phyloP scores from a whole-genome alignment of 1,284 basidiomycete genomes.

The Boletus sp. region DNA sequence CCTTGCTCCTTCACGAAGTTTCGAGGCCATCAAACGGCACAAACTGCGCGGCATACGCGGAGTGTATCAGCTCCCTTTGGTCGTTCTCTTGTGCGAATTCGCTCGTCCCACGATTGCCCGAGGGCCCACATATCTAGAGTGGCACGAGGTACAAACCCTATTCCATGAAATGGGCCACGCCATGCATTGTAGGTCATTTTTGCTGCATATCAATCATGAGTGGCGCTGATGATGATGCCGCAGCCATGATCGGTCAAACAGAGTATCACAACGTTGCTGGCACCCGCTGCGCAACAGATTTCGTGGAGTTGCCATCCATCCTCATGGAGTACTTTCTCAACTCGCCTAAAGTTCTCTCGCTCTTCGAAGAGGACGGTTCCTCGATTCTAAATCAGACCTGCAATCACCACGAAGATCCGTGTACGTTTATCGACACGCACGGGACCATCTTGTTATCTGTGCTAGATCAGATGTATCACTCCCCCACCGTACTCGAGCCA shows the following conservation, averaged over 20 bases:
- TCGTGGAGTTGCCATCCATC: conserved; percentile 96
- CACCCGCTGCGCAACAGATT: conserved; percentile 97
- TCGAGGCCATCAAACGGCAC: conserved; percentile 58
- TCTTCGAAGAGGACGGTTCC: conserved; percentile 60
- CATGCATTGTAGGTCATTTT: conserved; percentile 82
- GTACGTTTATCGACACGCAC: conserved; percentile 80
- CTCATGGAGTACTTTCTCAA: conserved; percentile 97
- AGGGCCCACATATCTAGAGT: conserved; percentile 76
- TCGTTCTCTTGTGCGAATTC: conserved; percentile 92
- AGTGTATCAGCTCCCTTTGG: conserved; percentile 84
- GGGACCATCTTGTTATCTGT: conserved; percentile 88
- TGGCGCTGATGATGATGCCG: conserved; percentile 16
- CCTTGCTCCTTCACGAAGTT: conserved; percentile 48
- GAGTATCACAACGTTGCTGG: conserved; percentile 98
- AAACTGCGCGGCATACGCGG: conserved; percentile 59
- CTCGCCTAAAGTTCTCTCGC: conserved; percentile 76
- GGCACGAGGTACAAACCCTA: conserved; percentile 93
- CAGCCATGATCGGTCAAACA: conserved; percentile 96
- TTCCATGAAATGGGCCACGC: conserved; percentile 99
- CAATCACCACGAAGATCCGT: conserved; percentile 67
- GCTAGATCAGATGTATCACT: conserved; percentile 91
- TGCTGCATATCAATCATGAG: not conserved
- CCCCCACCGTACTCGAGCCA: conserved; percentile 49
- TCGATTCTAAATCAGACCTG: conserved; percentile 42
- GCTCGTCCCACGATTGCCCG: conserved; percentile 56